Evolutionary conservation across 23 red algal genomes (phyloP), one percentile per base, ranked within the genome.

Genomic region (Agarophyton chilense): DNA sequence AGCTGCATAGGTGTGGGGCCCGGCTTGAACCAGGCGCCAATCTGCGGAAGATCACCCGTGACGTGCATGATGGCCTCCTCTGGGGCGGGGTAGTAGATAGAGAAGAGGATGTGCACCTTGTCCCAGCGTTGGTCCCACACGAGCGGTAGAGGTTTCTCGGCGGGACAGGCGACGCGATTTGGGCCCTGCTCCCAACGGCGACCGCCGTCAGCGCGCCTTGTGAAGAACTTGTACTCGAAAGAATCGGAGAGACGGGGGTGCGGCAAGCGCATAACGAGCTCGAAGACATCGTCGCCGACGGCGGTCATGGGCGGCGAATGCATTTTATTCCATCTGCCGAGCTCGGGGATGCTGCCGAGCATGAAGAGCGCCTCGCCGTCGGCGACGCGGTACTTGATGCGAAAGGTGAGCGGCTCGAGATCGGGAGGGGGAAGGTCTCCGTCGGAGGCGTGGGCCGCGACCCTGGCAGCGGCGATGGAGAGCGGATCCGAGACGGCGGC

Each of bases 171-270:
- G 21, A 95, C 54, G 10, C 83, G 75, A 78, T 95, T 90, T 13
- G 33, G 9, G 41, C 92, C 92, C 5, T 19, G 40, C 77, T 95
- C 92, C 92, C 92, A 95, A 9, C 74, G 21, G 22, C 92, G 72
- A 11, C 22, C 39, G 26, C 83, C 92, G 21, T 82, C 82, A 13
- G 42, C 41, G 78, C 75, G 42, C 83, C 84, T 38, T 1, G 83
- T 60, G 31, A 95, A 95, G 76, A 89, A 95, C 65, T 95, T 95
- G 61, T 95, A 95, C 43, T 95, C 92, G 54, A 95, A 95, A 19
- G 2, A 41, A 1, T 73, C 32, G 28, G 62, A 12, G 24, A 55
- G 46, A 21, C 41, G 29, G 41, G 33, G 18, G 34, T 62, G 58
- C 35, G 43, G 81, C 16, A 86, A 25, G 9, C 41, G 58, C 45